phyloP scores from a whole-genome alignment of 2,329 filamentous ascomycete genomes.

The Cladophialophora chaetospira region DNA sequence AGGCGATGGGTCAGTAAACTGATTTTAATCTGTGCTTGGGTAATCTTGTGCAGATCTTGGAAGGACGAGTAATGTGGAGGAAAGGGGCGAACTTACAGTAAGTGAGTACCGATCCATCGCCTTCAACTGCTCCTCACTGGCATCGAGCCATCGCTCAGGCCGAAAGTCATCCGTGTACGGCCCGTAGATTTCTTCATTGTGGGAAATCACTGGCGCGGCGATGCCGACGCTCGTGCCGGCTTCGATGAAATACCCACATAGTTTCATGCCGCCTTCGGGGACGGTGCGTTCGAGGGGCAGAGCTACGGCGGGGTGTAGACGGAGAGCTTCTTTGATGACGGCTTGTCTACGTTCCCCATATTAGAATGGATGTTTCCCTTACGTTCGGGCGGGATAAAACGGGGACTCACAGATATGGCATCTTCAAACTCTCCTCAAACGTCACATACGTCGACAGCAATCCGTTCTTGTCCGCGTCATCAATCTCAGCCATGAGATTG shows the following conservation, averaged over 20 bases:
- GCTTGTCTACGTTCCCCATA: conserved; percentile 29
- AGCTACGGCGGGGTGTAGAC: conserved; percentile 41
- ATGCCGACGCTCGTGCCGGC: conserved; percentile 33
- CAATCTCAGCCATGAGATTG: conserved; percentile 47
- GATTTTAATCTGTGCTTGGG: too few species aligned
- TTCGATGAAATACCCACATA: conserved; percentile 24
- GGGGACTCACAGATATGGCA: conserved; percentile 45
- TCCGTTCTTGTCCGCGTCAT: conserved; percentile 41
- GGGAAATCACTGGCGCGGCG: conserved; percentile 20
- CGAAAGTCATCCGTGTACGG: conserved; percentile 35
- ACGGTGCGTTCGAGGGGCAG: conserved; percentile 33
- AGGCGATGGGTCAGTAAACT: not conserved
- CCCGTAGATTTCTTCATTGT: conserved; percentile 24
- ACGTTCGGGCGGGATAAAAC: too few species aligned
- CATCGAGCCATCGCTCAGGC: conserved; percentile 50
- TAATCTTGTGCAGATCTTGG: too few species aligned
- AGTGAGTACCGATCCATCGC: not conserved
- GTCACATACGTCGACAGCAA: conserved; percentile 13
- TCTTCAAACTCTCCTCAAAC: conserved; percentile 16
- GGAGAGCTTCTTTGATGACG: conserved; percentile 45
- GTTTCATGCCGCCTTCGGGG: conserved; percentile 30
- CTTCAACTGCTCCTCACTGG: conserved; percentile 38
- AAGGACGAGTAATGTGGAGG: not conserved
- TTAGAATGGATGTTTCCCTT: too few species aligned
- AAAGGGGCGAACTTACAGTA: conserved; percentile 8